phyloP scores from a whole-genome alignment of 768 basidiomycete species.

The Asterophora parasitica region DNA sequence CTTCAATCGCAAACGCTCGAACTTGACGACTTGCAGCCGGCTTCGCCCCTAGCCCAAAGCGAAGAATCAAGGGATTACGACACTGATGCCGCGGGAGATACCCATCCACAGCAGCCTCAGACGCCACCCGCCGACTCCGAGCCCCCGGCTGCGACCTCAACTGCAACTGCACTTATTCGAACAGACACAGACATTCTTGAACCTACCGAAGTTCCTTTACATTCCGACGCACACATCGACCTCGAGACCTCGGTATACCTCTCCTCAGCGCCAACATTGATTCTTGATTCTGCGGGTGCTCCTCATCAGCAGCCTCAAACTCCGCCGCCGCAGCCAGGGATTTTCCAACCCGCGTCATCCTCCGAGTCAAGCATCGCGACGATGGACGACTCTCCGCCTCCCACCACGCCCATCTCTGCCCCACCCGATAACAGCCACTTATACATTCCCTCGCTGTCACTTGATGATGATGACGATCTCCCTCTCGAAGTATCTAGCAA shows the following conservation, averaged over 20 bases:
- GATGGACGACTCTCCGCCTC: slow-evolving; percentile 14
- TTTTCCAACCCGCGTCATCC: background rate
- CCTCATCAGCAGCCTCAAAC: background rate
- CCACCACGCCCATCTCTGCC: slow-evolving; percentile 7
- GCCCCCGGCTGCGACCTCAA: too few relatives aligned
- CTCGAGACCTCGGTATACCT: too few relatives aligned
- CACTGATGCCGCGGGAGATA: too few relatives aligned
- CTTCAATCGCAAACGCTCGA: background rate
- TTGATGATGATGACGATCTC: slow-evolving; percentile 4
- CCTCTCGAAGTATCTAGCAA: slow-evolving; percentile 6
- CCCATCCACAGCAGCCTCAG: too few relatives aligned
- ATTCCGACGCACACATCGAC: background rate
- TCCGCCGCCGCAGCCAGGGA: background rate
- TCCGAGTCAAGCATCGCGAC: slow-evolving; percentile 12
- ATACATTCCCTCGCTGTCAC: slow-evolving; percentile 14
- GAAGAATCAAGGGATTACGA: too few relatives aligned
- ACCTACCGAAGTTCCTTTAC: slow-evolving; percentile 1
- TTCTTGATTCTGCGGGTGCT: too few relatives aligned
- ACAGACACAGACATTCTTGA: too few relatives aligned
- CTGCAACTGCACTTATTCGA: too few relatives aligned
- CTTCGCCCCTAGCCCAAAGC: background rate
- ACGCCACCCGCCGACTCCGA: too few relatives aligned
- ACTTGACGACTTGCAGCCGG: background rate
- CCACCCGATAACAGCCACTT: slow-evolving; percentile 3
- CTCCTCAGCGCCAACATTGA: too few relatives aligned